phyloP scores from a whole-genome alignment of 2,329 filamentous ascomycete genomes.

The Colletotrichum sp. region DNA sequence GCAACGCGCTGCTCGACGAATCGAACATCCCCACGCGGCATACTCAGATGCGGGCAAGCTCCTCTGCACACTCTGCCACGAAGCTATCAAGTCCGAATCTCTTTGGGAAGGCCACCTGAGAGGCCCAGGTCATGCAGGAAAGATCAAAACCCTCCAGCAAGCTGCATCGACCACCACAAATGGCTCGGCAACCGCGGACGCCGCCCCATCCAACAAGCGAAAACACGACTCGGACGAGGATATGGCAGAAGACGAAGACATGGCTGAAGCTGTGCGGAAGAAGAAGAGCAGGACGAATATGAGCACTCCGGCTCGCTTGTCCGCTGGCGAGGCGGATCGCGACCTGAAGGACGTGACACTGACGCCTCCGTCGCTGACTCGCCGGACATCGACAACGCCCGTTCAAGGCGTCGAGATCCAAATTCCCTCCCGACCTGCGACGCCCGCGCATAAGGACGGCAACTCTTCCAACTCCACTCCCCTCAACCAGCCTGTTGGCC shows the following conservation, averaged over 20 bases:
- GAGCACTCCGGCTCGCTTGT: conserved; percentile 18
- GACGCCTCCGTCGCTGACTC: conserved; percentile 48
- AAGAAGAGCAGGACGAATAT: conserved; percentile 52
- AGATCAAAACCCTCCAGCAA: not conserved
- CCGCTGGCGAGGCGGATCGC: conserved; percentile 25
- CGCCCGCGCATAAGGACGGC: conserved; percentile 50
- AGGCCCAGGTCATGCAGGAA: conserved; percentile 44
- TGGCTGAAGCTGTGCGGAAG: conserved; percentile 38
- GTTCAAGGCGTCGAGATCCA: conserved; percentile 63
- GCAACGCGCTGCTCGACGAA: conserved; percentile 75
- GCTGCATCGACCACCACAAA: not conserved
- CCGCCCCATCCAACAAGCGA: conserved; percentile 27
- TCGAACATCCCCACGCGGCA: conserved; percentile 71
- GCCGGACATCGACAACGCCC: conserved; percentile 57
- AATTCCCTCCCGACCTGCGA: conserved; percentile 69
- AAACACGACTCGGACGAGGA: conserved; percentile 29
- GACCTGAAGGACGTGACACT: conserved; percentile 19
- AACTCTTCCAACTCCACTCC: conserved; percentile 48
- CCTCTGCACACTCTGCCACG: conserved; percentile 69
- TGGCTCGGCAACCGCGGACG: not conserved
- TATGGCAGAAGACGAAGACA: conserved; percentile 37
- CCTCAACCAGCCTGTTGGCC: conserved; percentile 27
- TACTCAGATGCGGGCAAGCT: conserved; percentile 74
- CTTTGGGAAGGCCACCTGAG: conserved; percentile 70
- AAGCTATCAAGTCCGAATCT: conserved; percentile 67